Base-by-base conservation (phyloP, 768 basidiomycete genomes). In the Terana coerulea region DNA sequence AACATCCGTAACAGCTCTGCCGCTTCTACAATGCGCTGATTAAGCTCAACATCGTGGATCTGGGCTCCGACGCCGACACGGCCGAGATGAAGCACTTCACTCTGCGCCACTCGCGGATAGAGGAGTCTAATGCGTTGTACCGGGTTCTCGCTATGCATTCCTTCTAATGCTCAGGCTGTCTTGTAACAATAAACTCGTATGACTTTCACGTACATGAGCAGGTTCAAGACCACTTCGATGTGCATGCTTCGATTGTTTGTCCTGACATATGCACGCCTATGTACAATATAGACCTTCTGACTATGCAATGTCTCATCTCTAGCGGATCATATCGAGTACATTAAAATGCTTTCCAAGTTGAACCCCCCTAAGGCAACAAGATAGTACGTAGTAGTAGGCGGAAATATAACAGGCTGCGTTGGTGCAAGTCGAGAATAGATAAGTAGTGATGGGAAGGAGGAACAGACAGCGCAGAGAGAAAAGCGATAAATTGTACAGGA, bases 11-110 rank as follows among this genome's bases (percentile, higher is more conserved):
- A 0, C 58, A 89, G 87, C 73, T 90, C 28, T 90, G 86, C 65
- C 83, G 88, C 10, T 91, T 91, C 66, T 91, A 83, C 64, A 69
- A 70, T 53, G 83, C 86, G 0, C 73, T 91, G 42, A 76, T 89
- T 69, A 86, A 84, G 62, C 72, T 80, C 7, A 68, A 68, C 43
- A 77, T 90, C 60, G 76, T 88, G 49, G 85, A 88, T 59, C 74
- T 79, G 2, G 73, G 72, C n/a, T 63, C 61, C 5, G 64, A 64
- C 55, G 87, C 88, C 50, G 87, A 91, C 61, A 78, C 83, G 0
- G 77, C 84, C 5, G 89, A 89, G 69, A 89, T 91, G 77, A 75
- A 77, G 5, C 84, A 88, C 62, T 91, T 91, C 59, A 80, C 81
- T 37, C 73, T 91, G 42, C 78, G 80, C 33, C 75, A 88, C 59